Evolutionary conservation across 805 yeast genomes (phyloP).

Genomic region (Kodamaea kakaduensis): DNA sequence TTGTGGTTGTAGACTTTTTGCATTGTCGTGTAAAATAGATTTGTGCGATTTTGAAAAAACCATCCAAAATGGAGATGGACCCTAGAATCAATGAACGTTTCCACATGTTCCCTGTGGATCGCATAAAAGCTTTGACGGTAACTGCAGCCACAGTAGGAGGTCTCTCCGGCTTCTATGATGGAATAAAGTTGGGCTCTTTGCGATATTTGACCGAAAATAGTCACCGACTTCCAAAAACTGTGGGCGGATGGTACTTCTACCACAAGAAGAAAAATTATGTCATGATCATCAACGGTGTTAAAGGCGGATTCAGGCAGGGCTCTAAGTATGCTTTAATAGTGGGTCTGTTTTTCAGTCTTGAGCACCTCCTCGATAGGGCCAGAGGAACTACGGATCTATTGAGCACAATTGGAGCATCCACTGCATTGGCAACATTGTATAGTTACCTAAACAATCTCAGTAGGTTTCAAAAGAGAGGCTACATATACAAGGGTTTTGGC

Average conservation of each 20-base stretch:
- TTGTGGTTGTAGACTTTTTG: background rate
- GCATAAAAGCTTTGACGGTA: slow-evolving; percentile 41
- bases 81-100: slow-evolving; percentile 37
- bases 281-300: slow-evolving; percentile 54
- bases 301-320: slow-evolving; percentile 42
- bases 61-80: slow-evolving; percentile 6
- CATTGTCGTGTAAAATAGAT: background rate
- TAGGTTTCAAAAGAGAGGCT: slow-evolving; percentile 36
- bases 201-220: slow-evolving; percentile 75
- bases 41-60: background rate
- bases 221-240: slow-evolving; percentile 70
- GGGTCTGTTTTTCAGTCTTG: slow-evolving; percentile 53
- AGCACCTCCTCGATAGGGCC: slow-evolving; percentile 56
- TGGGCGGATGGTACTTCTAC: slow-evolving; percentile 85
- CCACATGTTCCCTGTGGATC: slow-evolving; percentile 44
- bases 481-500: slow-evolving; percentile 48
- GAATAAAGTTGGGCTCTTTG: slow-evolving; percentile 52
- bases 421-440: slow-evolving; percentile 47
- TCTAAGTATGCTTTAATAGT: slow-evolving; percentile 39
- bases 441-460: slow-evolving; percentile 45
- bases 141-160: slow-evolving; percentile 44
- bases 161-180: slow-evolving; percentile 55
- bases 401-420: slow-evolving; percentile 59
- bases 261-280: slow-evolving; percentile 81
- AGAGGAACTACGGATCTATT: slow-evolving; percentile 52